These are phyloP conservation scores for Camellia oleifera DNA, from an alignment of 179 eudicot species.

Conservation along the genomic window DNA sequence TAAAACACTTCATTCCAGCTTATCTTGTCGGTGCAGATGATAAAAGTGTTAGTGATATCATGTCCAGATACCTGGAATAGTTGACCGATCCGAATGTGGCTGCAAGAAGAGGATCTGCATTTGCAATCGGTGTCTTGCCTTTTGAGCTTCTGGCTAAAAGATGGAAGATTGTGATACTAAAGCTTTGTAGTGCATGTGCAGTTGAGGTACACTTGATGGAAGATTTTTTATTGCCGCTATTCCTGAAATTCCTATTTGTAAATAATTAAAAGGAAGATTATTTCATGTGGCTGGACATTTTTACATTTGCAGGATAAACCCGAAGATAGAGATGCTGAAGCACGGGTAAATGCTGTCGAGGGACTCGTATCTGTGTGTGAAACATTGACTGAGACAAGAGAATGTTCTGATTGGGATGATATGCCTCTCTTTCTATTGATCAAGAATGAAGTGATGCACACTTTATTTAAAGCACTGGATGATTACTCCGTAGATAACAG, in stretches of 20 bases:
- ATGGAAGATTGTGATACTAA: conserved; percentile 65
- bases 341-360: conserved; percentile 92
- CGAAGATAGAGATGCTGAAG: conserved; percentile 97
- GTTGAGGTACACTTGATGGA: conserved; percentile 58
- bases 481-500: conserved; percentile 96
- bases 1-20: conserved; percentile 67
- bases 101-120: conserved; percentile 94
- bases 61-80: conserved; percentile 63
- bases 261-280: background rate
- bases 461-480: conserved; percentile 80
- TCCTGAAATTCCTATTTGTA: background rate
- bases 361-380: conserved; percentile 84
- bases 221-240: background rate
- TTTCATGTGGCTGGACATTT: conserved; percentile 9
- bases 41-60: conserved; percentile 50
- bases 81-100: conserved; percentile 87
- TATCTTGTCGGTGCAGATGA: conserved; percentile 55
- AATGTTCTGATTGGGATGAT: conserved; percentile 40
- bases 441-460: conserved; percentile 72
- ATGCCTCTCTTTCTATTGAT: conserved; percentile 45
- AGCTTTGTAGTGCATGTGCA: conserved; percentile 77
- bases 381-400: conserved; percentile 44
- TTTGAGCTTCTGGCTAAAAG: conserved; percentile 56
- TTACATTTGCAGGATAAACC: conserved; percentile 62
- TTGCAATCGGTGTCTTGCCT: conserved; percentile 88